Percentiles rank a stretch among this genome's conserved stretches.
Evolutionary conservation across 805 yeast genomes (phyloP).

Genomic region (Metschnikowia noctiluminum): DNA sequence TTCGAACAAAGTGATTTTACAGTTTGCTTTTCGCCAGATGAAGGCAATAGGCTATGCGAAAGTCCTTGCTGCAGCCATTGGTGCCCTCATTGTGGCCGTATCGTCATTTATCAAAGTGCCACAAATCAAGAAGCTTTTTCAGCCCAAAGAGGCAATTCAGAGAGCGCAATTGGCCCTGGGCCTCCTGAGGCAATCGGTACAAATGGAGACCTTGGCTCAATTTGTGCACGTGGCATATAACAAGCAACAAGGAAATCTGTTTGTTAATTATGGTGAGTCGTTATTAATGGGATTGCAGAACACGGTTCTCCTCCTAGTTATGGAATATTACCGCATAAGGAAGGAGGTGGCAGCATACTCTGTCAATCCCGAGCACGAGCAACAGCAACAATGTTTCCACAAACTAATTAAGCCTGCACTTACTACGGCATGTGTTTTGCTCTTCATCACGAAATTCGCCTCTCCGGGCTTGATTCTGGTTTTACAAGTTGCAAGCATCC

Average conservation of each 20-base stretch:
- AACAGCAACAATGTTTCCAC: conserved; percentile 12
- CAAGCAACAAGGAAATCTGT: conserved; percentile 30
- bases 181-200: conserved; percentile 32
- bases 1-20: conserved; percentile 36
- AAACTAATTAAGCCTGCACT: conserved; percentile 26
- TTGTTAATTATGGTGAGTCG: conserved; percentile 41
- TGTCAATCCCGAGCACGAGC: conserved; percentile 18
- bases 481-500: conserved; percentile 37
- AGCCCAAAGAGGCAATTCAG: conserved; percentile 23
- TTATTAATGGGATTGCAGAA: conserved; percentile 39
- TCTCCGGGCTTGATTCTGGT: conserved; percentile 27
- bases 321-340: conserved; percentile 32
- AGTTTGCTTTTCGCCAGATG: conserved; percentile 34
- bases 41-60: conserved; percentile 34
- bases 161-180: conserved; percentile 35
- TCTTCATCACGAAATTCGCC: conserved; percentile 31
- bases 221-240: conserved; percentile 40
- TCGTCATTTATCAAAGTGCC: conserved; percentile 40
- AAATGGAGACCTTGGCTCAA: conserved; percentile 35
- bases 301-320: conserved; percentile 31
- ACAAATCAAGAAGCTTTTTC: conserved; percentile 35
- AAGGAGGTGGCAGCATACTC: conserved; percentile 16
- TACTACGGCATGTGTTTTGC: conserved; percentile 23
- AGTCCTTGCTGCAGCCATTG: conserved; percentile 30
- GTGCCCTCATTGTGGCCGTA: conserved; percentile 34